phyloP scores from a whole-genome alignment of 768 basidiomycete genomes.

The Sarcodon aspratus region DNA sequence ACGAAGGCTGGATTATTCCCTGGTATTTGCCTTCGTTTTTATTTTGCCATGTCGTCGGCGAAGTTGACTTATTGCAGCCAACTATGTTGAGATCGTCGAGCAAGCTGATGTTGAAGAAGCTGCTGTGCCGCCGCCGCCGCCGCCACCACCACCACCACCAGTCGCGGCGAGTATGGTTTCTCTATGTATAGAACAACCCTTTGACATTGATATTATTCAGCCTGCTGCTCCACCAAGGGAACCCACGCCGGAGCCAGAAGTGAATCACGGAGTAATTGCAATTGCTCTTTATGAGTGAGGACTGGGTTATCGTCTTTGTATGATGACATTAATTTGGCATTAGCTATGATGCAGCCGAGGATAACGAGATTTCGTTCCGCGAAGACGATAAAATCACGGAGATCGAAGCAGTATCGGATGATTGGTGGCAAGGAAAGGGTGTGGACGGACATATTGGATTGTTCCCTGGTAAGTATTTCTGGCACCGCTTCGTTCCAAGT shows the following conservation, averaged over 20 bases:
- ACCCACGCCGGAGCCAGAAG: constrained; percentile 32
- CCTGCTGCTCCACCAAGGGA: constrained; percentile 27
- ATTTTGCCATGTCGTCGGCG: neutral
- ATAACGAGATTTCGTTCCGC: constrained; percentile 79
- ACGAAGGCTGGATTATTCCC: constrained; percentile 75
- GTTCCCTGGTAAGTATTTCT: constrained; percentile 54
- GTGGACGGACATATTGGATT: constrained; percentile 45
- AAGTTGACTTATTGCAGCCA: constrained; percentile 33
- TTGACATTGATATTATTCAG: constrained; percentile 1
- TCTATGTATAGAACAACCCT: neutral
- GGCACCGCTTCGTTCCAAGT: neutral
- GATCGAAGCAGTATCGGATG: constrained; percentile 76
- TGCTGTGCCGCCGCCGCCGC: constrained; percentile 45
- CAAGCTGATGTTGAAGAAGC: constrained; percentile 29
- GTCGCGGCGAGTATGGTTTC: neutral
- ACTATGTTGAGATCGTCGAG: constrained; percentile 77
- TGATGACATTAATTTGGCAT: constrained; percentile 2
- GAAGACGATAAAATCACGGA: constrained; percentile 74
- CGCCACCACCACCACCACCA: constrained; percentile 38
- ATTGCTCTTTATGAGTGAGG: constrained; percentile 65
- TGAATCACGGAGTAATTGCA: constrained; percentile 48
- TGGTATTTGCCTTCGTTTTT: constrained; percentile 27
- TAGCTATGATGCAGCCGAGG: constrained; percentile 85
- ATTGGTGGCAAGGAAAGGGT: constrained; percentile 78
- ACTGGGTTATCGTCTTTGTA: neutral